Evolutionary conservation across 345 rosid species (phyloP).

Genomic region (Euphorbia tirucalli): DNA sequence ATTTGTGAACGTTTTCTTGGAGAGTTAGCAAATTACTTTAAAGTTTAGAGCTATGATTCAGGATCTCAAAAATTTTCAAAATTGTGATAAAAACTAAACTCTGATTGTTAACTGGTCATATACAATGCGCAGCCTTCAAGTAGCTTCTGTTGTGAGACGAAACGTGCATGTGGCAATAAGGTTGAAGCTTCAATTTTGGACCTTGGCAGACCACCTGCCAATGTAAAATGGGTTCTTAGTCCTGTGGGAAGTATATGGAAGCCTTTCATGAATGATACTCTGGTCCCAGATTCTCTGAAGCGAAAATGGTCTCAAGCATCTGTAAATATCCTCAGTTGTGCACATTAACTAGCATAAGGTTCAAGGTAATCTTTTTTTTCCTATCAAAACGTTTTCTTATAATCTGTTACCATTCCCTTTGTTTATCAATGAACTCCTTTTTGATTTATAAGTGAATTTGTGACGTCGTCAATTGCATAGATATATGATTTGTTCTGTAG

Average conservation of each 20-base stretch:
- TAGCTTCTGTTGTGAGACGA: background rate
- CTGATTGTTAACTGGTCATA: background rate
- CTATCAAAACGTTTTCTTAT: background rate
- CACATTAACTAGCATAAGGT: conserved; percentile 15
- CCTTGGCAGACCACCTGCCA: conserved; percentile 31
- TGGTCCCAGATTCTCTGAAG: conserved; percentile 39
- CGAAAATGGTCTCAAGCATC: conserved; percentile 52
- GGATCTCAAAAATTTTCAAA: background rate
- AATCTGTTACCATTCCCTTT: background rate
- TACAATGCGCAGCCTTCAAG: conserved; percentile 22
- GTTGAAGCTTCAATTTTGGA: conserved; percentile 18
- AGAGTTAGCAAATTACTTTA: too few species aligned
- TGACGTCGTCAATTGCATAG: background rate
- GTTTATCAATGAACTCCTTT: background rate
- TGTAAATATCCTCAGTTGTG: conserved; percentile 29
- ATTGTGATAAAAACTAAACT: background rate
- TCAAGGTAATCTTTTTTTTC: conserved; percentile 9
- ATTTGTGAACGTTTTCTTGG: background rate
- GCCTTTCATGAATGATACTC: conserved; percentile 35
- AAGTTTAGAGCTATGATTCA: too few species aligned
- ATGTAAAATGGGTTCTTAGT: conserved; percentile 60
- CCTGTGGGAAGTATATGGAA: conserved; percentile 40
- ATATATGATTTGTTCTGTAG: background rate
- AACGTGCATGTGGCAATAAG: too few species aligned
- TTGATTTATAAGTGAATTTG: background rate